Evolutionary conservation across 371 early-diverging fungal species (phyloP), one percentile per base, ranked within the genome.

Genomic region (Zopfochytrium polystomum): DNA sequence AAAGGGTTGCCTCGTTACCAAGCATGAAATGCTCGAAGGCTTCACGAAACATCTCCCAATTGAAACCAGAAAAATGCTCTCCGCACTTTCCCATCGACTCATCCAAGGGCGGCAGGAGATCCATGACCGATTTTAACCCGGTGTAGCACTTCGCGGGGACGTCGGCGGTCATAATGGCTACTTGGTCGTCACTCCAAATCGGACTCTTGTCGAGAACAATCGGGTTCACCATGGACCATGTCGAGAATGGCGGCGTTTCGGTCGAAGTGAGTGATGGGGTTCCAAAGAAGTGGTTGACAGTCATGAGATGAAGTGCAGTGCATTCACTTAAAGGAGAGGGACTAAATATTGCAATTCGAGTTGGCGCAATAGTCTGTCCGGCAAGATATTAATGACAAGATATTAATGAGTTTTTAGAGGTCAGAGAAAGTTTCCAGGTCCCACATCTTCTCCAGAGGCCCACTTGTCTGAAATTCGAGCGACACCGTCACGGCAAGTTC

Each of bases 171-270:
- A 58, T 46, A 5, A 58, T 1, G 5, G 58, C 58, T 13, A 58
- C 58, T 5, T 50, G 58, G 49, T 58, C 58, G 49, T 58, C 58
- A 32, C 25, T 58, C 58, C 58, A 58, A 3, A 58, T 9, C 27
- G 15, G 23, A 9, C 49, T n/a, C 29, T 58, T 58, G 32, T 58
- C 58, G 15, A 58, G 34, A n/a, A n/a, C n/a, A n/a, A n/a, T n/a
- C n/a, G n/a, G n/a, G n/a, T n/a, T n/a, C n/a, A n/a, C n/a, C n/a
- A n/a, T n/a, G n/a, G n/a, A n/a, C n/a, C n/a, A n/a, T n/a, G n/a
- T n/a, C n/a, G n/a, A n/a, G n/a, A n/a, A n/a, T n/a, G n/a, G n/a
- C n/a, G n/a, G n/a, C 18, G 9, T 42, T 20, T 23, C 27, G 18
- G 49, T 58, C 31, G 49, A 47, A 7, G 49, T n/a, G 7, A 50